Base-by-base conservation (phyloP, 1,284 basidiomycete species). In the Trichosporon ovoides region DNA sequence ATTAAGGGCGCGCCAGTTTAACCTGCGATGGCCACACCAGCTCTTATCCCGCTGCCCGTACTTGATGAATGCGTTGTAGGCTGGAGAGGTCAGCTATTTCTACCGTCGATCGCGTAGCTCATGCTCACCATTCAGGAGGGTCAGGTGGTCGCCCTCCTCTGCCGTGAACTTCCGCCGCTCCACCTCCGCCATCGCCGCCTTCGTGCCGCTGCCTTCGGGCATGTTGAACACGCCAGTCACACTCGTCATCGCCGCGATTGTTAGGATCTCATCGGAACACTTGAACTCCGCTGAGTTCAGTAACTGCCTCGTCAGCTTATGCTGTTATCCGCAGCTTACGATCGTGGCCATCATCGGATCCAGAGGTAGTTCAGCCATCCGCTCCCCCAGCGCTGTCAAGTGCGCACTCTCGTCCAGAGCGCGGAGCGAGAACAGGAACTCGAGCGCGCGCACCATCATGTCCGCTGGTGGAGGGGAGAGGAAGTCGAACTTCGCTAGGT, bases 91-190 rank as follows among this genome's bases (percentile, higher is more conserved):
- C 10, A 38, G 48, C 34, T 56, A 19, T 58, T 18, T 55, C 35
- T 19, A 18, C 14, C 18, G 34, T 35, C 9, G 9, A 7, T 14
- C 34, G 14, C 7, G 3, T 20, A 40, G 18, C 19, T 38, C 43
- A 61, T 79, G 31, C n/a, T n/a, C 68, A 88, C 91, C 90, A 75
- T 97, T 98, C 22, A 97, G 74, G 6, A 94, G 80, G 2, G 93
- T 97, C 6, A 97, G 78, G 72, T 95, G 91, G 71, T 98, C 94
- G 65, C 96, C 96, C 83, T 99, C 94, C 76, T 96, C 91, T 0
- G 93, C 92, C 0, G 91, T 95, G 68, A 98, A 98, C 70, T 96
- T 95, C 55, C 95, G 81, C 52, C 91, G 82, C 74, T 95, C 91
- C 9, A 98, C 78, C 75, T 96, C 91, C 10, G 88, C 91, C 54